Evolutionary conservation across 1,139 yeast genomes (phyloP).

Genomic region (Wickerhamiella infanticola): DNA sequence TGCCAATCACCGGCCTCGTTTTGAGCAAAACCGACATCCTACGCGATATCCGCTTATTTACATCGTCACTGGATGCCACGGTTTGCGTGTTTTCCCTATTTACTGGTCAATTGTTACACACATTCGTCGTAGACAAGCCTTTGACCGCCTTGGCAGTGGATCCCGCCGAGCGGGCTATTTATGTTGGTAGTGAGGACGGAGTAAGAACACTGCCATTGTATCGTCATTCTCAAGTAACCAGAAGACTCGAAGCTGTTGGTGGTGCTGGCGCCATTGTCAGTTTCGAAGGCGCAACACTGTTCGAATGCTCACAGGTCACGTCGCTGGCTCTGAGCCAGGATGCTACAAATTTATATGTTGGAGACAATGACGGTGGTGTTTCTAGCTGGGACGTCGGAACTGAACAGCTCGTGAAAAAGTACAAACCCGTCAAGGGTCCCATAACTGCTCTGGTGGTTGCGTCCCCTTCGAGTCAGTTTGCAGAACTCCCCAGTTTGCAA

Average conservation of each 20-base stretch:
- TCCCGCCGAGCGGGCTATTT: slow-evolving; percentile 64
- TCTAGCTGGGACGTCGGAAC: slow-evolving; percentile 60
- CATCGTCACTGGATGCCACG: slow-evolving; percentile 65
- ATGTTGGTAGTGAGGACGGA: slow-evolving; percentile 57
- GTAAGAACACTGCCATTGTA: slow-evolving; percentile 45
- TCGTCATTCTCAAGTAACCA: slow-evolving; percentile 30
- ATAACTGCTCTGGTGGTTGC: slow-evolving; percentile 5
- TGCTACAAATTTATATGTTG: slow-evolving; percentile 58
- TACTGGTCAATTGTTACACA: slow-evolving; percentile 36
- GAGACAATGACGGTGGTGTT: slow-evolving; percentile 56
- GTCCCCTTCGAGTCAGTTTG: not conserved
- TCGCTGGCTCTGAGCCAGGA: slow-evolving; percentile 52
- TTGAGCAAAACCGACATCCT: slow-evolving; percentile 35
- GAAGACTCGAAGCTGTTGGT: slow-evolving; percentile 38
- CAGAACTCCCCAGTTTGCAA: slow-evolving; percentile 4
- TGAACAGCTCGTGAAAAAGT: slow-evolving; percentile 54
- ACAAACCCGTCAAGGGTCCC: slow-evolving; percentile 25
- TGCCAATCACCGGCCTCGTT: slow-evolving; percentile 50
- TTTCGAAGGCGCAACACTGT: slow-evolving; percentile 15
- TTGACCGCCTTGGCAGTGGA: slow-evolving; percentile 53
- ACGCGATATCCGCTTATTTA: slow-evolving; percentile 48
- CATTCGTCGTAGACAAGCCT: slow-evolving; percentile 50
- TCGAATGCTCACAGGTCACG: slow-evolving; percentile 29
- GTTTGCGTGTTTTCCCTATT: slow-evolving; percentile 33
- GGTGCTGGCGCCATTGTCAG: slow-evolving; percentile 36